Conservation (phyloP, 1,284 basidiomycete genomes). For the Cryptococcus sp. region DNA sequence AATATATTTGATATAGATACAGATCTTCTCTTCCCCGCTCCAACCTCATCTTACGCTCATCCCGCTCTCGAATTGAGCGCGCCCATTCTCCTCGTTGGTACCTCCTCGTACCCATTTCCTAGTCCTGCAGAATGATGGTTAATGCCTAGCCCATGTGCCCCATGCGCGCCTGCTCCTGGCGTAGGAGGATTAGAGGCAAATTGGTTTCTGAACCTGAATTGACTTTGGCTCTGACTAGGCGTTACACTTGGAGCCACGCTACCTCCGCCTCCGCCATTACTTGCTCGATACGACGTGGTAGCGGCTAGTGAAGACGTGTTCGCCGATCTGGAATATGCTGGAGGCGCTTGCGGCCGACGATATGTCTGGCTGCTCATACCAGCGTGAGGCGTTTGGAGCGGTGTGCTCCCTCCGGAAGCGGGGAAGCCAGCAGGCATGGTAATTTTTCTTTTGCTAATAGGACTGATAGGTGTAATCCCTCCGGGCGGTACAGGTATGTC, state of each 20-base stretch:
- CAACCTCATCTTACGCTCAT: neutral
- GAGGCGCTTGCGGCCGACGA: neutral
- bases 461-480: neutral
- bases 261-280: neutral
- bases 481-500: too few species aligned
- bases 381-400: neutral
- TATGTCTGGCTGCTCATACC: neutral
- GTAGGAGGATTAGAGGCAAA: constrained; percentile 17
- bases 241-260: neutral
- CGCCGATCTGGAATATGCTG: neutral
- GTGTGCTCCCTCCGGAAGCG: neutral
- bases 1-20: too few species aligned
- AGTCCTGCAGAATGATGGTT: neutral
- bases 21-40: too few species aligned
- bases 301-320: neutral
- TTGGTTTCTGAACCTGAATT: constrained; percentile 24
- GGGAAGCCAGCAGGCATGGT: constrained; percentile 31
- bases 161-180: constrained; percentile 2
- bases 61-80: constrained; percentile 14
- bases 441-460: constrained; percentile 12
- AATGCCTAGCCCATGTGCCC: neutral
- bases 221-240: constrained; percentile 16
- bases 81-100: constrained; percentile 8
- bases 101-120: neutral
- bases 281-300: constrained; percentile 2